These are phyloP conservation scores for Cryptosporidium baileyi DNA, from an alignment of 169 alveolate genomes.

Conservation along the genomic window DNA sequence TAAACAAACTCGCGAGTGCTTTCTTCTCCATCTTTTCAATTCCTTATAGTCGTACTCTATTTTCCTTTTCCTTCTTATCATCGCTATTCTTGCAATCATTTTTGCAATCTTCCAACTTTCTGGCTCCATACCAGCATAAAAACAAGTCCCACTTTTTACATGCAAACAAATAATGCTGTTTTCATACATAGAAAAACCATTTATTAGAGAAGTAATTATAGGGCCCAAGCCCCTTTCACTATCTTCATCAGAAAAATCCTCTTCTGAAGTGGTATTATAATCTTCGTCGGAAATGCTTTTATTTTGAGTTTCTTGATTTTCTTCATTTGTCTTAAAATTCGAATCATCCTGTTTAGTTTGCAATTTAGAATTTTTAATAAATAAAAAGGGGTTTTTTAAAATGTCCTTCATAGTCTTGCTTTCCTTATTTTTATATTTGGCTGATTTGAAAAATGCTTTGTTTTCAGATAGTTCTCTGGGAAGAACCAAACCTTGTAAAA, in stretches of 20 bases:
- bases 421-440: slow-evolving; percentile 18
- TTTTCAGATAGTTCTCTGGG: slow-evolving; percentile 73
- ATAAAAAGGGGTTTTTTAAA: slow-evolving; percentile 27
- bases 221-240: slow-evolving; percentile 77
- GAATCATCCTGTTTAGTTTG: neutral
- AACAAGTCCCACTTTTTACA: slow-evolving; percentile 79
- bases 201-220: slow-evolving; percentile 76
- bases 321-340: neutral
- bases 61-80: slow-evolving; percentile 74
- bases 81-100: slow-evolving; percentile 77
- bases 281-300: neutral
- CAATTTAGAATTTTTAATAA: slow-evolving; percentile 16
- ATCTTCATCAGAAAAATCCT: slow-evolving; percentile 54
- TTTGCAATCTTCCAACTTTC: slow-evolving; percentile 80
- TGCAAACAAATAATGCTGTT: slow-evolving; percentile 76
- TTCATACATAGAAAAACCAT: slow-evolving; percentile 79
- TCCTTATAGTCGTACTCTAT: slow-evolving; percentile 73
- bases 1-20: slow-evolving; percentile 76
- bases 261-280: slow-evolving; percentile 4
- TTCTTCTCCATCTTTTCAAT: slow-evolving; percentile 78
- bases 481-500: slow-evolving; percentile 74
- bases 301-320: neutral
- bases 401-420: slow-evolving; percentile 21
- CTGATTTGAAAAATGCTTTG: slow-evolving; percentile 41
- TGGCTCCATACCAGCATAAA: slow-evolving; percentile 80